Percentiles rank a stretch among this genome's conserved stretches.
Conservation (phyloP, 1,284 basidiomycete species). For the Irpex lacteus region DNA sequence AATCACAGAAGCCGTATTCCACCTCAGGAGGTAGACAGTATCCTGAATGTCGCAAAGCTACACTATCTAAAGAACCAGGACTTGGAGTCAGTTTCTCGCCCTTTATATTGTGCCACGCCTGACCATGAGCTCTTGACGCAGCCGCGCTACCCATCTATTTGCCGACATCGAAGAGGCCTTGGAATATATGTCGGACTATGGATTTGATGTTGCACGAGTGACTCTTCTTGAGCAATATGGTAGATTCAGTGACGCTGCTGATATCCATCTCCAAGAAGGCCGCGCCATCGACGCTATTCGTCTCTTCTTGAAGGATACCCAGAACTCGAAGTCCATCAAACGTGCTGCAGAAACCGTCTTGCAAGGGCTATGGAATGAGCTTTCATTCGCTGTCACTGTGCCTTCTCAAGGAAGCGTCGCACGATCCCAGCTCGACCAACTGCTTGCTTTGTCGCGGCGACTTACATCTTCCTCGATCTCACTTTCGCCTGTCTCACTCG, state of each 20-base stretch:
- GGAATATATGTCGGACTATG: constrained; percentile 56
- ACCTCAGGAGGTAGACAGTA: constrained; percentile 33
- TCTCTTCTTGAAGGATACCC: constrained; percentile 37
- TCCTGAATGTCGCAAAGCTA: constrained; percentile 48
- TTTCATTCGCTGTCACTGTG: constrained; percentile 25
- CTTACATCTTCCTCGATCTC: not conserved
- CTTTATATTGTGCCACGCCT: not conserved
- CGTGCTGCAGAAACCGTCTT: constrained; percentile 24
- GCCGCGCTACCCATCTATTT: constrained; percentile 52
- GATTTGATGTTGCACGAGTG: constrained; percentile 51
- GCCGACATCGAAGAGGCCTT: constrained; percentile 48
- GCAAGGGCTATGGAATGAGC: constrained; percentile 25
- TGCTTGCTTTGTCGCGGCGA: not conserved
- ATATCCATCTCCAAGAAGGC: constrained; percentile 52
- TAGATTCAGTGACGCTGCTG: constrained; percentile 49
- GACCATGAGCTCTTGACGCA: constrained; percentile 18
- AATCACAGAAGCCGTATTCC: constrained; percentile 32
- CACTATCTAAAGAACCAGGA: constrained; percentile 47
- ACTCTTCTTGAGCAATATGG: constrained; percentile 45
- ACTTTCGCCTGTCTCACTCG: not conserved
- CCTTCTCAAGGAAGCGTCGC: constrained; percentile 8
- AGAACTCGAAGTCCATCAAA: not conserved
- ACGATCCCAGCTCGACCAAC: not conserved
- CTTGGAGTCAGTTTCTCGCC: constrained; percentile 36
- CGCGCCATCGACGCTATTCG: constrained; percentile 45